phyloP scores from a whole-genome alignment of 2,329 filamentous ascomycete genomes.

The Colletotrichum costaricense region DNA sequence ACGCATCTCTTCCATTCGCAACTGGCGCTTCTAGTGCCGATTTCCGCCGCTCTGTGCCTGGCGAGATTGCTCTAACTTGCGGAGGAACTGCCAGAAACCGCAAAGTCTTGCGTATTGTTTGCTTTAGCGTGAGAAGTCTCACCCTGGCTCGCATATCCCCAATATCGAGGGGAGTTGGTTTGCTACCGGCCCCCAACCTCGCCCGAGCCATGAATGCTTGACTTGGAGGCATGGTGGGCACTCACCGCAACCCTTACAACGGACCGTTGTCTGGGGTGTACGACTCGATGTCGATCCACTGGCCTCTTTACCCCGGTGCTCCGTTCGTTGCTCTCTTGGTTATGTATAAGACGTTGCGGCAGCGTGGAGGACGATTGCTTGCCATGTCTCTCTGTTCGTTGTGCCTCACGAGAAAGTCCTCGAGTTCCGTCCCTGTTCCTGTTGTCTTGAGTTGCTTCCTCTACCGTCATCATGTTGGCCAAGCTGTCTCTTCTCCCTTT shows the following conservation, averaged over 20 bases:
- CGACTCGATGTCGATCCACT: slow-evolving; percentile 22
- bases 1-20: neutral
- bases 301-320: neutral
- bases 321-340: neutral
- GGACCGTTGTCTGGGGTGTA: slow-evolving; percentile 1
- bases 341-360: slow-evolving; percentile 29
- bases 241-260: slow-evolving; percentile 17
- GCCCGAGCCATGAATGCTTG: neutral
- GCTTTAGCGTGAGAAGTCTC: slow-evolving; percentile 20
- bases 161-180: neutral
- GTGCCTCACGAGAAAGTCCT: slow-evolving; percentile 23
- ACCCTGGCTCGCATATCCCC: slow-evolving; percentile 3
- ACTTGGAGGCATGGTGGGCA: neutral
- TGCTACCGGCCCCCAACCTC: slow-evolving; percentile 5
- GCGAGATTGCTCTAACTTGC: slow-evolving; percentile 8
- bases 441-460: neutral
- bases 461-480: slow-evolving; percentile 35
- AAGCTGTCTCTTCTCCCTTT: slow-evolving; percentile 35
- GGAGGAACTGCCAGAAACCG: slow-evolving; percentile 26
- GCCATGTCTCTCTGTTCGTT: neutral
- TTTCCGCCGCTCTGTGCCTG: slow-evolving; percentile 11
- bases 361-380: neutral
- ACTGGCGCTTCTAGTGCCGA: slow-evolving; percentile 3
- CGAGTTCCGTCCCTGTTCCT: slow-evolving; percentile 1
- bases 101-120: slow-evolving; percentile 1